phyloP scores from a whole-genome alignment of 345 rosid species.

The Chamaenerion angustifolium region DNA sequence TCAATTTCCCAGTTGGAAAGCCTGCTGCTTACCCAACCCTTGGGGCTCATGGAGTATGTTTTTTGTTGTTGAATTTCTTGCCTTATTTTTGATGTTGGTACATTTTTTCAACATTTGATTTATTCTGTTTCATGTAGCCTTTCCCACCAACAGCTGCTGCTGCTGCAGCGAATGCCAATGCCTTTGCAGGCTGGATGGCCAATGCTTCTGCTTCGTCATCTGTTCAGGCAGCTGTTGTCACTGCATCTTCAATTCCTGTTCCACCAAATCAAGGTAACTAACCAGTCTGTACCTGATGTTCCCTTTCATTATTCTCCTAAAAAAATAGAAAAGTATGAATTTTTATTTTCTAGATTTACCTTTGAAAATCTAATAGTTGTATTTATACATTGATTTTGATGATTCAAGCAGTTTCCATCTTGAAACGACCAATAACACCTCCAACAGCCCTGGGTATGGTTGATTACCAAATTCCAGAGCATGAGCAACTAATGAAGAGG shows the following conservation, averaged over 20 bases:
- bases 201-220: conserved; percentile 67
- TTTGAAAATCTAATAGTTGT: neutral
- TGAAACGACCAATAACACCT: conserved; percentile 76
- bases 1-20: conserved; percentile 43
- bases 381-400: neutral
- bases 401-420: conserved; percentile 28
- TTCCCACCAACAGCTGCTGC: conserved; percentile 41
- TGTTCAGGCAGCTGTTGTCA: conserved; percentile 80
- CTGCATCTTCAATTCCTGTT: conserved; percentile 58
- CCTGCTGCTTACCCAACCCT: conserved; percentile 40
- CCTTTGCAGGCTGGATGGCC: conserved; percentile 84
- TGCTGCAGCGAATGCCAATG: conserved; percentile 39
- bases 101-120: too few relatives aligned
- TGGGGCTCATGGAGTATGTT: conserved; percentile 46
- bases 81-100: too few relatives aligned
- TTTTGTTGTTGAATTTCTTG: too few relatives aligned
- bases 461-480: conserved; percentile 78
- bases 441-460: conserved; percentile 46
- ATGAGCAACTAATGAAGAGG: conserved; percentile 71
- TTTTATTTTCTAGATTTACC: too few relatives aligned
- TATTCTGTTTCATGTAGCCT: conserved; percentile 20
- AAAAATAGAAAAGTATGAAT: too few relatives aligned
- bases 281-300: conserved; percentile 1
- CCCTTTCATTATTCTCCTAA: neutral
- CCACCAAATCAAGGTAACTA: conserved; percentile 62